Conservation (phyloP, 2,329 filamentous ascomycete species). For the Verticillium longisporum region DNA sequence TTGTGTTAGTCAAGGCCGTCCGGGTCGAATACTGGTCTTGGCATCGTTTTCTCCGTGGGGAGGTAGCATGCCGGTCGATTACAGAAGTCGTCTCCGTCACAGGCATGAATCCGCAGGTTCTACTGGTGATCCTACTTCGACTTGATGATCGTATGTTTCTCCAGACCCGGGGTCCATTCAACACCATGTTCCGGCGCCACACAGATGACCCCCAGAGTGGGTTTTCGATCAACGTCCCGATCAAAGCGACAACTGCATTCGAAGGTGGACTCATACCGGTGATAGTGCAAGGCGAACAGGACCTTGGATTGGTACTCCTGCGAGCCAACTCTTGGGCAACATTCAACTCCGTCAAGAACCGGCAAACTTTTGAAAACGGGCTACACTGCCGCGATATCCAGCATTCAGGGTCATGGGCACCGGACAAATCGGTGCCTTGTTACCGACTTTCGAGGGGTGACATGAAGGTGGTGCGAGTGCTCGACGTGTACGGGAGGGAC, state of each 20-base stretch:
- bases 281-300: neutral
- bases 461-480: neutral
- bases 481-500: neutral
- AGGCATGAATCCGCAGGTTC: conserved; percentile 14
- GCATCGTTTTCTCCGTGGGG: conserved; percentile 19
- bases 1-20: conserved; percentile 18
- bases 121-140: conserved; percentile 18
- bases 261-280: neutral
- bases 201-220: conserved; percentile 6
- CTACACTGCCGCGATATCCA: neutral
- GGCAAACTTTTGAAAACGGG: neutral
- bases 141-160: conserved; percentile 13
- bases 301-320: neutral
- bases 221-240: conserved; percentile 17
- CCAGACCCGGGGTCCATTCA: conserved; percentile 15
- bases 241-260: conserved; percentile 2
- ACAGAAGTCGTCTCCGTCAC: conserved; percentile 16
- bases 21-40: conserved; percentile 19
- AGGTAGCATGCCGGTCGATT: conserved; percentile 17
- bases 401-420: neutral
- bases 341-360: neutral
- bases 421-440: neutral
- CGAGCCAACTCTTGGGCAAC: neutral
- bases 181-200: conserved; percentile 11
- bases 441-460: neutral